Base-by-base conservation (phyloP, 371 early-diverging fungal species). In the Circinella minor region DNA sequence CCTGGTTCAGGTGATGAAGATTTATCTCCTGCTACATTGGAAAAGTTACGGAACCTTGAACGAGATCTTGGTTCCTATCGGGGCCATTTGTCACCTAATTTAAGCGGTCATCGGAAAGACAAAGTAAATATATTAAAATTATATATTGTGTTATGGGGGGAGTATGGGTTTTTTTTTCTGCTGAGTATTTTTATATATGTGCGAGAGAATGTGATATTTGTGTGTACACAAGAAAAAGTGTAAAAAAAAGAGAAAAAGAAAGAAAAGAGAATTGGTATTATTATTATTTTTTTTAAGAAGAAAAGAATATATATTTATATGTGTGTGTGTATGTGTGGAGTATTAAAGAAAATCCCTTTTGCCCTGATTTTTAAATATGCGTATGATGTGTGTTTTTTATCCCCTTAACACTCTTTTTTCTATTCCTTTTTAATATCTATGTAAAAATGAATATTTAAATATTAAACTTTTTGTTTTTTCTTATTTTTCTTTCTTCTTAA, bases 31-130 rank as follows among this genome's bases (percentile, higher is more conserved):
- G 73, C 69, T 20, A 76, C 79, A 20, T 55, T 71, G 39, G 79
- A 79, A 57, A 81, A 79, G 61, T 64, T 84, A 18, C 71, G 72
- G 37, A 74, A 76, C 11, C 65, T 85, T 27, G 82, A 82, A 73
- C 78, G 80, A 63, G 81, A 85, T 47, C 47, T 79, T 18, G 66
- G 66, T 20, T 57, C 68, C 39, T 79, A 74, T 63, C 75, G 75
- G 18, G 70, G 66, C n/a, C 47, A 64, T 57, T 55, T 72, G 63
- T 72, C 72, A 63, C 72, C 72, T 54, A 63, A 60, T 63, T 61
- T 72, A 43, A 67, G 68, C 64, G 64, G 71, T 54, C 67, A 63
- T 46, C 70, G 74, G 48, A 74, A 74, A 66, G 74, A 74, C 37
- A 74, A 72, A 63, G 71, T 71, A 65, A 57, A 38, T 39, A 39